Percentiles rank a stretch among this genome's conserved stretches.
These are phyloP conservation scores for Lachnellula arida DNA, from an alignment of 2,329 filamentous ascomycete genomes.

Conservation along the genomic window DNA sequence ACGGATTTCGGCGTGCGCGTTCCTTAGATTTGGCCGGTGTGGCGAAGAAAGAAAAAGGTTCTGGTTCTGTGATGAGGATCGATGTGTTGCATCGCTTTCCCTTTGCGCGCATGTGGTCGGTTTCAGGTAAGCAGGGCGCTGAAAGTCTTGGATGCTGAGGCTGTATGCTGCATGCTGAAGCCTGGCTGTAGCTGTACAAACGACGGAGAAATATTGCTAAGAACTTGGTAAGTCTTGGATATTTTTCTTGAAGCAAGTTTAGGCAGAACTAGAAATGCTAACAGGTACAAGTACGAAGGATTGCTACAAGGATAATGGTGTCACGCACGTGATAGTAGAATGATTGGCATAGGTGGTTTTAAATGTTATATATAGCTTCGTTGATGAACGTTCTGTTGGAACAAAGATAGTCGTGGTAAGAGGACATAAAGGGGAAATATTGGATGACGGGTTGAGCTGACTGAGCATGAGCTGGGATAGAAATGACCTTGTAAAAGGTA, in stretches of 20 bases:
- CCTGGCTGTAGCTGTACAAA: not conserved
- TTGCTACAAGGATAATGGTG: not conserved
- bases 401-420: not conserved
- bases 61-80: not conserved
- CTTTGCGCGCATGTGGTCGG: not conserved
- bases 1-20: not conserved
- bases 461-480: not conserved
- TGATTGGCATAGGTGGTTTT: not conserved
- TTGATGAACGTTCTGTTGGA: not conserved
- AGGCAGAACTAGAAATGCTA: not conserved
- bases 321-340: not conserved
- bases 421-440: not conserved
- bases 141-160: not conserved
- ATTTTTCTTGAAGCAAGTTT: not conserved
- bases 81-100: not conserved
- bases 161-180: not conserved
- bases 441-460: not conserved
- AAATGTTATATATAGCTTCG: not conserved
- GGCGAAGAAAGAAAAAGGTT: not conserved
- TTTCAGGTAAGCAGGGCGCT: not conserved
- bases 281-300: not conserved
- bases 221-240: not conserved
- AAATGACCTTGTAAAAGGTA: not conserved
- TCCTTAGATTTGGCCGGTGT: not conserved
- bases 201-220: not conserved